Conservation (phyloP, 140 eudicot species). For the Senecio squalidus region DNA sequence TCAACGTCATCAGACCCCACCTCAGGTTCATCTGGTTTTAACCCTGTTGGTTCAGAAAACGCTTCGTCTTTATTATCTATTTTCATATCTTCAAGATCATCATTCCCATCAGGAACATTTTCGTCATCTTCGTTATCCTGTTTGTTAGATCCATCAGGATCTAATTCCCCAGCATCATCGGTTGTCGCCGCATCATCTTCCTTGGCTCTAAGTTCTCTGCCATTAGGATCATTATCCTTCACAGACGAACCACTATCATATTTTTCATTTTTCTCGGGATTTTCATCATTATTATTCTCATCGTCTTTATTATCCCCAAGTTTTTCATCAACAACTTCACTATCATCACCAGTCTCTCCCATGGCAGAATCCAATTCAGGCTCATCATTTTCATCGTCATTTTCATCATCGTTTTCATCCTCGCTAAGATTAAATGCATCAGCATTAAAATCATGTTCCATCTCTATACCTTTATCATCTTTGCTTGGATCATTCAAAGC, state of each 20-base stretch:
- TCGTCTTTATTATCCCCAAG: conserved; percentile 53
- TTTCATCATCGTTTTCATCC: conserved; percentile 61
- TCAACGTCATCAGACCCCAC: conserved; percentile 45
- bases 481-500: conserved; percentile 50
- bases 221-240: conserved; percentile 47
- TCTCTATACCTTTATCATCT: conserved; percentile 78
- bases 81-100: conserved; percentile 52
- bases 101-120: conserved; percentile 27
- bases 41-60: conserved; percentile 56
- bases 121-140: conserved; percentile 41
- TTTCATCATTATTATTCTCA: conserved; percentile 40
- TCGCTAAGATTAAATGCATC: conserved; percentile 69
- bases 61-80: conserved; percentile 69
- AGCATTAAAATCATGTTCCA: conserved; percentile 79
- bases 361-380: conserved; percentile 57
- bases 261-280: conserved; percentile 50
- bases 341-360: conserved; percentile 64
- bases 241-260: conserved; percentile 73
- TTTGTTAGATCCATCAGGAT: conserved; percentile 39
- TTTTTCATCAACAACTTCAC: conserved; percentile 79
- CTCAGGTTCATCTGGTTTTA: conserved; percentile 52
- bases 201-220: conserved; percentile 78
- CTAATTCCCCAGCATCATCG: conserved; percentile 52
- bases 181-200: conserved; percentile 48
- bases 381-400: conserved; percentile 48